Evolutionary conservation across 148 eudicot species (phyloP), one percentile per base, ranked within the genome.

Genomic region (Amaranthus palmeri): DNA sequence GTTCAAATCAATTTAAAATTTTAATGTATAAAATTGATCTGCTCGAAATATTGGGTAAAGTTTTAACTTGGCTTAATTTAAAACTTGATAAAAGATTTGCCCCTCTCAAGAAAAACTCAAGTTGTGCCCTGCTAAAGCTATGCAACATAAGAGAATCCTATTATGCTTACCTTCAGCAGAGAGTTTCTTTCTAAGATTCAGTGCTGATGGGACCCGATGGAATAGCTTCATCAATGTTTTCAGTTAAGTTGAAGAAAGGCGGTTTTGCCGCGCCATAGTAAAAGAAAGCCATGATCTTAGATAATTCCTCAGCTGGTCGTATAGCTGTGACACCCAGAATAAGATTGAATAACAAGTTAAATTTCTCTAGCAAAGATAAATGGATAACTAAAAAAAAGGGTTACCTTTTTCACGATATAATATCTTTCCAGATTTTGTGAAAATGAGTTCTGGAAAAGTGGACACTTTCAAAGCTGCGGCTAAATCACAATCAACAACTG

Each of bases 241-340:
- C 83, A 14, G 52, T 49, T 40, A 55, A 52, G 49, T 69, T 73
- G 65, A 92, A 83, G 78, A 84, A 81, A 40, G 91, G 79, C 54
- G 98, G 96, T 74, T 88, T 91, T 65, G 88, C 88, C 40, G 93
- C 98, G 75, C 98, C 98, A 58, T 82, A 95, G 63, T 95, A 95
- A 67, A 86, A 95, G 88, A 83, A 95, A 4, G 98, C 98, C 98
- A 95, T 95, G 46, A 95, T 83, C 83, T 91, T 95, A 18, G 98
- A 89, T 72, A 95, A 74, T 69, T 95, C 93, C 65, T 89, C 88
- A 52, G 97, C 97, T 58, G 92, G 81, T 79, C 93, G 84, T 15
- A 69, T 79, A 14, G 52, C 98, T 95, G 89, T 70, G 70, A 70
- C 69, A 52, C 47, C 40, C 58, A 66, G 14, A 58, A 69, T 13